Base-by-base conservation (phyloP, 2,329 filamentous ascomycete species). In the Juglanconis sp. region DNA sequence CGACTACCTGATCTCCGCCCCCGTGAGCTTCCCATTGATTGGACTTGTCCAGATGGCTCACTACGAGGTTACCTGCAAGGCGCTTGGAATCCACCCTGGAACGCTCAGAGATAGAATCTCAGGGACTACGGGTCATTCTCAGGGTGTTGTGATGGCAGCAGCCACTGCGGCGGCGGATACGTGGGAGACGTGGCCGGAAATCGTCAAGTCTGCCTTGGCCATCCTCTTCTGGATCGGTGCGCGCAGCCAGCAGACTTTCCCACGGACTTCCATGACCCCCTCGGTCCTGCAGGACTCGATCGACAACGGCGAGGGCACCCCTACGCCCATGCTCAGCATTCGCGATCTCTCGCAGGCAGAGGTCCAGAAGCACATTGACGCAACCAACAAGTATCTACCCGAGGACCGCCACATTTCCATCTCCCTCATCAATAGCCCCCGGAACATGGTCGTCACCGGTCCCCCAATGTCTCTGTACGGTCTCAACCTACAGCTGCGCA, bases 221-320 rank as follows among this genome's bases (percentile, higher is more conserved):
- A 91, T 97, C 70, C 88, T 99, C 35, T 99, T 99, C 82, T 99
- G 95, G 95, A 96, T 99, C 67, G 95, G 96, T 72, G 88, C 94
- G 63, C 89, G 95, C 70, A 97, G 94, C 75, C 95, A 99, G 76
- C 95, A 99, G 76, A 93, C 93, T 2, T 99, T 97, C 77, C 96
- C 95, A 44, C 87, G 91, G 68, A 99, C 95, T 3, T 98, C 95
- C 38, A 84, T 99, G 69, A 92, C 93, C 3, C 96, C 95, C 0
- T 90, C 87, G 49, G 91, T 94, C 71, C 83, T 99, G 57, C 91
- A 94, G 72, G 95, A 99, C 76, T 97, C 95, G 1, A 84, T 92
- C 66, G 94, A 97, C 72, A 88, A 95, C 73, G 94, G 95, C 56
- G 95, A 99, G 77, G 96, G 96, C n/a, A 85, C 84, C 5, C 95